These are phyloP conservation scores for Daldinia bambusicola DNA, from an alignment of 495 filamentous ascomycete species.

Conservation along the genomic window DNA sequence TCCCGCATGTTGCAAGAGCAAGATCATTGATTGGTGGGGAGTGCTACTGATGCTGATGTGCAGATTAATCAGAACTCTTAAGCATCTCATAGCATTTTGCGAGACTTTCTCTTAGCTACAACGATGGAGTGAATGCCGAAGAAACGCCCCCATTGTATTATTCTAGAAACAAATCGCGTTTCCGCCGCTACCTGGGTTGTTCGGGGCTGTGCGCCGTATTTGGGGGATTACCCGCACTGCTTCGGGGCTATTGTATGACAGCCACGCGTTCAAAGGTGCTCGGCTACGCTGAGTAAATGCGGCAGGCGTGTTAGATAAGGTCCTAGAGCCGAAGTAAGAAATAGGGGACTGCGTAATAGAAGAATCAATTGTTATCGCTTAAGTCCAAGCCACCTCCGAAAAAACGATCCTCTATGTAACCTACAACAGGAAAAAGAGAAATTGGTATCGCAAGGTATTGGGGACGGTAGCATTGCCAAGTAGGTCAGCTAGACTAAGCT, in stretches of 20 bases:
- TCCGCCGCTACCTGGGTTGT: conserved; percentile 13
- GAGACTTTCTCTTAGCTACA: conserved; percentile 12
- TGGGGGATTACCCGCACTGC: neutral
- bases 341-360: neutral
- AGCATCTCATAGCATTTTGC: neutral
- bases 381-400: neutral
- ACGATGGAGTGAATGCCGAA: neutral
- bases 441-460: neutral
- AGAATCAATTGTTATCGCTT: neutral
- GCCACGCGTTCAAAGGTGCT: conserved; percentile 9
- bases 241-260: conserved; percentile 13
- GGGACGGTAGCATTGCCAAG: conserved; percentile 19
- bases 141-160: neutral
- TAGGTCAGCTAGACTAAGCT: conserved; percentile 20
- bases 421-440: too few species aligned
- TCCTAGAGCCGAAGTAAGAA: neutral
- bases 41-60: neutral
- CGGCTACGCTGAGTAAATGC: neutral
- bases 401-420: neutral
- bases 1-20: neutral
- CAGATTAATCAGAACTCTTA: neutral
- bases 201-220: neutral
- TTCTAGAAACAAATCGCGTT: conserved; percentile 3
- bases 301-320: neutral
- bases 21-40: neutral